phyloP scores from a whole-genome alignment of 2,329 filamentous ascomycete genomes.

The Ceratocystis diversiconidia region DNA sequence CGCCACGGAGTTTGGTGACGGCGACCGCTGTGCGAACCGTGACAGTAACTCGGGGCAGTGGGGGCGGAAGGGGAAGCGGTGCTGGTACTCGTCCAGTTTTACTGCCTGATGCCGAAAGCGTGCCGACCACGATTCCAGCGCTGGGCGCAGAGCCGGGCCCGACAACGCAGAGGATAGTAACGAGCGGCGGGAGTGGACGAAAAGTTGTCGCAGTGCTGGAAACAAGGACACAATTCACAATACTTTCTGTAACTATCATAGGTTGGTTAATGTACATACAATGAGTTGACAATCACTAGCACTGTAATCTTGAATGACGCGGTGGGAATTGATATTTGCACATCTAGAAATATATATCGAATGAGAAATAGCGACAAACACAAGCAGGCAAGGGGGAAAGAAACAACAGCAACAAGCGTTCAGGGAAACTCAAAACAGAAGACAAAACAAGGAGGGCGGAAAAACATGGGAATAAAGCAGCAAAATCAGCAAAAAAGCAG shows the following conservation, averaged over 20 bases:
- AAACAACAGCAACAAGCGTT: background rate
- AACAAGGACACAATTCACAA: background rate
- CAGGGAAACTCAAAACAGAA: background rate
- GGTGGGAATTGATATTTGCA: background rate
- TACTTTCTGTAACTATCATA: background rate
- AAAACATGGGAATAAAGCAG: background rate
- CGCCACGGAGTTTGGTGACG: constrained; percentile 2
- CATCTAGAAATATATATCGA: constrained; percentile 5
- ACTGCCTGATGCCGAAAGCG: constrained; percentile 11
- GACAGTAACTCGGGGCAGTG: constrained; percentile 8
- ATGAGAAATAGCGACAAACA: background rate
- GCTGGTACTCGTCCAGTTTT: background rate
- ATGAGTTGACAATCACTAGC: background rate
- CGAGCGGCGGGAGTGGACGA: background rate
- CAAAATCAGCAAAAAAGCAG: background rate
- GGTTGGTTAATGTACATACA: background rate
- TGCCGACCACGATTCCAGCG: constrained; percentile 15
- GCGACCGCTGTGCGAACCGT: constrained; percentile 13
- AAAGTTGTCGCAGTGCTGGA: background rate
- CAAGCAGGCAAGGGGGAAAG: background rate
- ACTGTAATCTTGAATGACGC: background rate
- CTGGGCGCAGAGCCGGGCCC: constrained; percentile 10
- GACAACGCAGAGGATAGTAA: background rate
- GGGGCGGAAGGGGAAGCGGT: background rate
- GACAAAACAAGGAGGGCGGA: background rate